Base-by-base conservation (phyloP, 2,329 filamentous ascomycete genomes). In the Phaeosphaeria sp. region DNA sequence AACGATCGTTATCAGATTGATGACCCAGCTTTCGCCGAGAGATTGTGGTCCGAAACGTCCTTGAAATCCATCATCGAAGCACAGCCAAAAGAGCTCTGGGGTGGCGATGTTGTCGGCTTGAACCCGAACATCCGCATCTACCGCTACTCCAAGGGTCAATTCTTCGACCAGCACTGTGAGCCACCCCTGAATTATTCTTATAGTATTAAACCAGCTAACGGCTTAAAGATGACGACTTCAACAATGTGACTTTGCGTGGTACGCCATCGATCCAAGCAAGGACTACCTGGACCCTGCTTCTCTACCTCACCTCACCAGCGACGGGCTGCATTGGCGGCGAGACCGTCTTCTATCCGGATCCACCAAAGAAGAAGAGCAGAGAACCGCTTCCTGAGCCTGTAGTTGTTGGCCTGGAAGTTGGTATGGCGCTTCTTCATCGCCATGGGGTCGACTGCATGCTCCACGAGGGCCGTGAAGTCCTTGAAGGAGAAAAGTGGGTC, bases 111-210 rank as follows among this genome's bases (percentile, higher is more conserved):
- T 0, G 79, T 96, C n/a, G 93, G 93, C 0, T 79, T 97, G 58
- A 97, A 92, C 76, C 87, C 91, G 9, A 96, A 96, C 65, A 96
- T 97, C 54, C 85, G 94, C 33, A 87, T 97, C 27, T 97, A 97
- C 79, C 86, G 93, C 21, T 97, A 97, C 77, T 86, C 84, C 0
- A 86, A 89, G 64, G 92, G 91, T 0, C 93, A 97, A 73, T 97
- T 93, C 75, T 97, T 97, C 74, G 93, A 93, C 72, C 89, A 91
- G 68, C 94, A 97, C 75, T 97, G 92, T 94, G 85, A 69, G 89
- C 85, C 18, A n/a, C 18, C 2, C 15, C 22, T 22, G 25, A 27
- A 27, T 9, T 27, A 9, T 27, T 27, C 4, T 4, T 9, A 27
- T 5, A 27, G 36, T 23, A 43, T 21, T 21, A 6, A 39, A 30